These are phyloP conservation scores for Linaria vulgaris DNA, from an alignment of 257 asterid genomes.

Conservation along the genomic window DNA sequence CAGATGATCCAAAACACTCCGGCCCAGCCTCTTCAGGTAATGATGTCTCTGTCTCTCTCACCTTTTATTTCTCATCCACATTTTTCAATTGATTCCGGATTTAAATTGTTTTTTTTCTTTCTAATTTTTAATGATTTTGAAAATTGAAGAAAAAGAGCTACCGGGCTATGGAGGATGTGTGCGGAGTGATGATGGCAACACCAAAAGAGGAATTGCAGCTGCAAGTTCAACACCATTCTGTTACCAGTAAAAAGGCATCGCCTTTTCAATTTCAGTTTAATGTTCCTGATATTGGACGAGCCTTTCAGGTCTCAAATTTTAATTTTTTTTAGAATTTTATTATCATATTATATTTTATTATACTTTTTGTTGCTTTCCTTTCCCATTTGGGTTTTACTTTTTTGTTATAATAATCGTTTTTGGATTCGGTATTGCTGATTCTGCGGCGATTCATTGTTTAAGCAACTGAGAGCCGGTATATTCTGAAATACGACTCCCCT, in stretches of 20 bases:
- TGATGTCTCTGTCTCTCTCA: conserved; percentile 23
- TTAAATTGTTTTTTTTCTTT: conserved; percentile 22
- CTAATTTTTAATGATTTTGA: conserved; percentile 27
- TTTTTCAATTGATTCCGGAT: background rate
- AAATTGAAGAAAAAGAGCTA: conserved; percentile 59
- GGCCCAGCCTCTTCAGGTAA: conserved; percentile 30
- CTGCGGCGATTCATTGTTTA: too few species aligned
- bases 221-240: conserved; percentile 36
- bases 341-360: too few species aligned
- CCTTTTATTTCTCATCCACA: conserved; percentile 24
- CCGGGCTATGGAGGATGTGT: conserved; percentile 49
- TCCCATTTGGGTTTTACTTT: too few species aligned
- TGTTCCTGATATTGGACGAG: conserved; percentile 50
- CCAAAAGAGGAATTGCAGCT: conserved; percentile 55
- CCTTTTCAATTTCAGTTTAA: conserved; percentile 26
- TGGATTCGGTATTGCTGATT: too few species aligned
- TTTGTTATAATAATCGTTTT: too few species aligned
- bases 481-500: too few species aligned
- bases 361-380: too few species aligned
- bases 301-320: conserved; percentile 36
- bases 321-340: too few species aligned
- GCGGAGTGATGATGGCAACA: conserved; percentile 39
- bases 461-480: too few species aligned
- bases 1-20: conserved; percentile 47
- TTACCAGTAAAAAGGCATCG: conserved; percentile 28